Percentiles rank a stretch among this genome's conserved stretches.
These are phyloP conservation scores for Lactifluus hygrophoroides DNA, from an alignment of 768 basidiomycete genomes.

Conservation along the genomic window DNA sequence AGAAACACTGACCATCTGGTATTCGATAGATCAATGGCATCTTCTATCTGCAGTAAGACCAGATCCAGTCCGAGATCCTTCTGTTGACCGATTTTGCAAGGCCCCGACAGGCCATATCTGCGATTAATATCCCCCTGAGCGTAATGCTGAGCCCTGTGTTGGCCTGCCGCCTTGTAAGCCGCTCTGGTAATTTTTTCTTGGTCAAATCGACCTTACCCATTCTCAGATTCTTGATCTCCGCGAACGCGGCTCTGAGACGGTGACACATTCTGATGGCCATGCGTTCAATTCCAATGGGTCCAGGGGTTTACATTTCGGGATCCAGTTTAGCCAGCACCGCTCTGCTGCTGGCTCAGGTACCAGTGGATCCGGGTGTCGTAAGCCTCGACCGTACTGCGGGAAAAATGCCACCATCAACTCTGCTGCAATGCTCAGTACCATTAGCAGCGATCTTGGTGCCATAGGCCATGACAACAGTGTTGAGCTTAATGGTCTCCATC, in stretches of 20 bases:
- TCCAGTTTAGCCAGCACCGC: slow-evolving; percentile 19
- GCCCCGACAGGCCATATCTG: slow-evolving; percentile 74
- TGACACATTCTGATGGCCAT: slow-evolving; percentile 45
- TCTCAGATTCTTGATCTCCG: slow-evolving; percentile 72
- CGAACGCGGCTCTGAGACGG: slow-evolving; percentile 73
- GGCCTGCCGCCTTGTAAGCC: slow-evolving; percentile 62
- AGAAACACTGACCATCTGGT: slow-evolving; percentile 1
- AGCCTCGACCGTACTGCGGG: slow-evolving; percentile 5
- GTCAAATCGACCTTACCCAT: neutral
- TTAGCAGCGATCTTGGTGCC: slow-evolving; percentile 16
- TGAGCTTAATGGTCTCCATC: slow-evolving; percentile 19
- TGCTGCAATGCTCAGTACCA: slow-evolving; percentile 16
- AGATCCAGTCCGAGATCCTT: slow-evolving; percentile 10
- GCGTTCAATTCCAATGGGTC: slow-evolving; percentile 15
- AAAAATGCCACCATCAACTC: slow-evolving; percentile 15
- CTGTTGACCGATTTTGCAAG: slow-evolving; percentile 29
- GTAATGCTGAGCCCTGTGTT: slow-evolving; percentile 77
- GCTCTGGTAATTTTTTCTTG: neutral
- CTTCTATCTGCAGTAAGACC: slow-evolving; percentile 71
- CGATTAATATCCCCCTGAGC: slow-evolving; percentile 76
- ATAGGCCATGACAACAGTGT: slow-evolving; percentile 12
- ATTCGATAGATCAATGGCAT: slow-evolving; percentile 58
- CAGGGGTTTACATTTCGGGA: slow-evolving; percentile 15
- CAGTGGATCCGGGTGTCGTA: slow-evolving; percentile 1
- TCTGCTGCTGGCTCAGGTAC: slow-evolving; percentile 15